Conservation (phyloP, 495 filamentous ascomycete genomes). For the Annulohypoxylon moriforme region DNA sequence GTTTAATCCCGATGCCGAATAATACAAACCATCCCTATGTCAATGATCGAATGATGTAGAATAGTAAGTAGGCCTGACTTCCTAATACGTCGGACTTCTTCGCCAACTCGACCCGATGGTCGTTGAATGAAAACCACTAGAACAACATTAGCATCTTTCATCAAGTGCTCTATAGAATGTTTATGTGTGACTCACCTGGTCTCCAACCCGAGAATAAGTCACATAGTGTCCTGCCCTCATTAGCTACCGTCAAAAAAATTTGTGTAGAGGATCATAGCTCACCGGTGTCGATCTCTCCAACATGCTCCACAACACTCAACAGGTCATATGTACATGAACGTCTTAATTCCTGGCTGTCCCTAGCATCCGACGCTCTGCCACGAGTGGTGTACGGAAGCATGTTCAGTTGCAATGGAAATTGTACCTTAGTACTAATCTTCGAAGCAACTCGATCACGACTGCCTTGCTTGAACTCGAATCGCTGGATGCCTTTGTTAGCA, state of each 20-base stretch:
- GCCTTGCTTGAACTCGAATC: slow-evolving; percentile 78
- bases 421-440: slow-evolving; percentile 84
- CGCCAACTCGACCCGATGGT: slow-evolving; percentile 85
- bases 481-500: slow-evolving; percentile 56
- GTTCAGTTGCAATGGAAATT: slow-evolving; percentile 86
- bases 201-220: slow-evolving; percentile 81
- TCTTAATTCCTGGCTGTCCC: slow-evolving; percentile 59
- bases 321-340: slow-evolving; percentile 80
- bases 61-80: slow-evolving; percentile 86
- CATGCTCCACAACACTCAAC: slow-evolving; percentile 85
- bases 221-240: slow-evolving; percentile 75
- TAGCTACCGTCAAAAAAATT: slow-evolving; percentile 40
- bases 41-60: slow-evolving; percentile 80
- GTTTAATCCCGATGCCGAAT: slow-evolving; percentile 8
- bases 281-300: slow-evolving; percentile 83
- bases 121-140: slow-evolving; percentile 92
- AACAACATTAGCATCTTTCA: slow-evolving; percentile 1
- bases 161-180: background rate
- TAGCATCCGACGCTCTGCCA: slow-evolving; percentile 54
- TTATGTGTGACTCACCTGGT: slow-evolving; percentile 66
- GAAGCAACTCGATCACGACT: slow-evolving; percentile 68
- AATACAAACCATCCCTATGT: slow-evolving; percentile 48
- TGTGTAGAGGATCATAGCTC: slow-evolving; percentile 4
- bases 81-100: slow-evolving; percentile 81
- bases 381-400: slow-evolving; percentile 87